Evolutionary conservation across 2,329 filamentous ascomycete species (phyloP).

Genomic region (Boeremia lycopersici): DNA sequence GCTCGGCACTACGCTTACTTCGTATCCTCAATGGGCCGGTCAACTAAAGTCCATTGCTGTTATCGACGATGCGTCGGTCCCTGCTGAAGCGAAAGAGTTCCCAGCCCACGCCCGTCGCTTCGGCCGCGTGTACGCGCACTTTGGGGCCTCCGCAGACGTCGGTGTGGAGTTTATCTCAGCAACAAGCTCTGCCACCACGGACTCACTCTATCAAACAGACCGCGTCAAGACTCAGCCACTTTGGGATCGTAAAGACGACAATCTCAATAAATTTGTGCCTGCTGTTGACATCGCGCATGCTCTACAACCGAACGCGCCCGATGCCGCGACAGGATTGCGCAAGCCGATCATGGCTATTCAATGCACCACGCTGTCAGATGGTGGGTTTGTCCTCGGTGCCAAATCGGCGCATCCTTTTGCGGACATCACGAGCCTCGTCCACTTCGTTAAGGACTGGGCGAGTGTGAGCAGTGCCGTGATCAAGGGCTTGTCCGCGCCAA

Average conservation of each 20-base stretch:
- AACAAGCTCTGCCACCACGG: neutral
- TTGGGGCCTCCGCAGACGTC: neutral
- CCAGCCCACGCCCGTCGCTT: constrained; percentile 8
- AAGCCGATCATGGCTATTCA: constrained; percentile 16
- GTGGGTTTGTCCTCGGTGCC: constrained; percentile 7
- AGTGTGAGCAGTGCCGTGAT: constrained; percentile 5
- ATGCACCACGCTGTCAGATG: constrained; percentile 8
- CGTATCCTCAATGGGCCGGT: constrained; percentile 13
- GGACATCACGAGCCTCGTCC: constrained; percentile 10
- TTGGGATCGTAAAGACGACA: neutral
- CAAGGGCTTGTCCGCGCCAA: neutral
- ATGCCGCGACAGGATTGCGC: neutral
- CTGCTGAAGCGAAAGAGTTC: constrained; percentile 1
- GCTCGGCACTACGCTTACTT: constrained; percentile 1
- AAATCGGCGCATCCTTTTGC: constrained; percentile 16
- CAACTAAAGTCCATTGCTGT: neutral
- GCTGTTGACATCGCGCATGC: neutral
- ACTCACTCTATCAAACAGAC: neutral
- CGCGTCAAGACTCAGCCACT: neutral
- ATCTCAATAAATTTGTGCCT: neutral
- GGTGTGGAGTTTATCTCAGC: constrained; percentile 8
- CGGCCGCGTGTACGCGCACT: constrained; percentile 13
- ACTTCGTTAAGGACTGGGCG: constrained; percentile 12
- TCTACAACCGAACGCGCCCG: constrained; percentile 3
- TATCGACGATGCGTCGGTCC: neutral